Percentiles rank a stretch among this genome's conserved stretches.
phyloP scores from a whole-genome alignment of 1,139 yeast species.

The Pichia terricola region DNA sequence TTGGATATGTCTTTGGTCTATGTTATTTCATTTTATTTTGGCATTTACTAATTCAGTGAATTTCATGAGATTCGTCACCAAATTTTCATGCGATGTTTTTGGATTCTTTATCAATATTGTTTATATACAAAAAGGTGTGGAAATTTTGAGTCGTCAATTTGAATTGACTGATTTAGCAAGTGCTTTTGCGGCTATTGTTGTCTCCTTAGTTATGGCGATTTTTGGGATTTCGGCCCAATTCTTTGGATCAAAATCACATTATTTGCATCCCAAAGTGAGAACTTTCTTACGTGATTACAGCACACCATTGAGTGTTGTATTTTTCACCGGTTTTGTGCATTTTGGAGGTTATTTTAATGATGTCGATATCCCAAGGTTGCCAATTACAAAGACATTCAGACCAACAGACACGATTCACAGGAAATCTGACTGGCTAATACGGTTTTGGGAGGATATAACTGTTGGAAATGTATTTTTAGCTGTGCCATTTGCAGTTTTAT shows the following conservation, averaged over 20 bases:
- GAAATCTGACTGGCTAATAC: slow-evolving; percentile 57
- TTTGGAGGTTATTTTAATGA: slow-evolving; percentile 66
- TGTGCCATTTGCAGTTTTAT: slow-evolving; percentile 78
- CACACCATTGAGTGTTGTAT: slow-evolving; percentile 71
- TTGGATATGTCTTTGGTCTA: slow-evolving; percentile 90
- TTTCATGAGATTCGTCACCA: slow-evolving; percentile 62
- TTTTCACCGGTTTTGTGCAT: slow-evolving; percentile 86
- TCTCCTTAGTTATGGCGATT: slow-evolving; percentile 63
- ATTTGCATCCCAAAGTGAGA: slow-evolving; percentile 50
- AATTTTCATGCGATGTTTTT: slow-evolving; percentile 86
- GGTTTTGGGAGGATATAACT: slow-evolving; percentile 62
- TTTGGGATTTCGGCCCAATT: slow-evolving; percentile 61
- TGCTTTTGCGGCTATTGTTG: slow-evolving; percentile 69
- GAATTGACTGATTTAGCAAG: slow-evolving; percentile 30
- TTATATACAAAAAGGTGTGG: slow-evolving; percentile 87
- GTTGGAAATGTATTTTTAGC: slow-evolving; percentile 80
- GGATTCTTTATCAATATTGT: slow-evolving; percentile 86
- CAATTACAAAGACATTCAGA: slow-evolving; percentile 61
- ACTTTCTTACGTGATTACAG: slow-evolving; percentile 79
- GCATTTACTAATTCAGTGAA: slow-evolving; percentile 66
- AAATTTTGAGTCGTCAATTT: slow-evolving; percentile 69
- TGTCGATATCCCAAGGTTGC: slow-evolving; percentile 49
- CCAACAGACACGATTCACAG: slow-evolving; percentile 50
- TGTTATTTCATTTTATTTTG: slow-evolving; percentile 67
- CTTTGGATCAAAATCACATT: slow-evolving; percentile 52